A percentile compares a stretch with the other conserved stretches of the same genome.
Conservation (phyloP, 176 grass and related monocot genomes). For the Puccinellia tenuiflora region DNA sequence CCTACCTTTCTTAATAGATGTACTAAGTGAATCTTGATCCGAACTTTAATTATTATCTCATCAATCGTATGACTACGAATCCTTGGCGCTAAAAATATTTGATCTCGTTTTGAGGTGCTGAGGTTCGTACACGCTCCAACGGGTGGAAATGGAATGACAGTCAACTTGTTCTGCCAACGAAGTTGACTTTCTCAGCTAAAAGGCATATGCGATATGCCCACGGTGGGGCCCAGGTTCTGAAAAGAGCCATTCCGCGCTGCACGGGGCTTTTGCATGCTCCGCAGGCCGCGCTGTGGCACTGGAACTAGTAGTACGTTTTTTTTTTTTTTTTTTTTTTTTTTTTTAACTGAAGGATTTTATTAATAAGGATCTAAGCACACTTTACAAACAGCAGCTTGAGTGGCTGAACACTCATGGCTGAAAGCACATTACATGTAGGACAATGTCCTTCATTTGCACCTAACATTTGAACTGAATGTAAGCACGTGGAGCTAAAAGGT, state of each 20-base stretch:
- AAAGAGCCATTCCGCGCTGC: background rate
- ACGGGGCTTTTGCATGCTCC: no score
- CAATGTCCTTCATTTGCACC: no score
- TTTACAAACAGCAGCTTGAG: no score
- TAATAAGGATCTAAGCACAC: no score
- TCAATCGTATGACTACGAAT: background rate
- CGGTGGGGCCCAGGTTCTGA: background rate
- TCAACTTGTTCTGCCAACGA: background rate
- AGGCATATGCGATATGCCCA: background rate
- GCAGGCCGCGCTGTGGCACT: no score
- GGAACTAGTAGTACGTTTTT: no score
- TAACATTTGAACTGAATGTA: no score
- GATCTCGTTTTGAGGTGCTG: background rate
- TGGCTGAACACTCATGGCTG: no score
- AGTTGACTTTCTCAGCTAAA: background rate
- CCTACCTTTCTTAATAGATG: background rate
- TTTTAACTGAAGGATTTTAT: no score
- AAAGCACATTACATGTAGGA: no score
- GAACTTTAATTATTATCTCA: background rate
- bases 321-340: no score
- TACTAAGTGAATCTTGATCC: background rate
- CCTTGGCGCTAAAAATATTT: background rate
- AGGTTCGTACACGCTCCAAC: background rate
- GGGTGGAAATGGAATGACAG: background rate
- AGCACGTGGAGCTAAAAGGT: no score